These are phyloP conservation scores for Microdochium paspali DNA, from an alignment of 2,329 filamentous ascomycete species.

Conservation along the genomic window DNA sequence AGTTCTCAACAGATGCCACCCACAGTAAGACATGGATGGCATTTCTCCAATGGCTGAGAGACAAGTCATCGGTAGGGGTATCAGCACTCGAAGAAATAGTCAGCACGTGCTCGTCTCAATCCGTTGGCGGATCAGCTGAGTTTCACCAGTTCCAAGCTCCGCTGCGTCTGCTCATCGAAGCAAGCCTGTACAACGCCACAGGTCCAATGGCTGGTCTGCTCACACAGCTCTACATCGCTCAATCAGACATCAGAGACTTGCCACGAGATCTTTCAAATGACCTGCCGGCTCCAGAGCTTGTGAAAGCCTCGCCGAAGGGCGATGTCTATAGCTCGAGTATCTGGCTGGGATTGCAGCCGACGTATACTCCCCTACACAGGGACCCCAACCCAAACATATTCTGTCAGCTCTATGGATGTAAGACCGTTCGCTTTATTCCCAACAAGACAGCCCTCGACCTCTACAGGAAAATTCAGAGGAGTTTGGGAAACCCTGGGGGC, in stretches of 20 bases:
- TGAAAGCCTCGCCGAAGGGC: constrained; percentile 56
- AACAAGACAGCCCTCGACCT: constrained; percentile 54
- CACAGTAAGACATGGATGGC: neutral
- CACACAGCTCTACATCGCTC: constrained; percentile 70
- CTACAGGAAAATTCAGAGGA: constrained; percentile 43
- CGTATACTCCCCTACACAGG: constrained; percentile 81
- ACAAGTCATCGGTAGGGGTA: constrained; percentile 2
- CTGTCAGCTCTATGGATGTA: constrained; percentile 67
- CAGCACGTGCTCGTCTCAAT: constrained; percentile 7
- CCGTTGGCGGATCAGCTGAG: constrained; percentile 7
- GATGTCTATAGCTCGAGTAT: constrained; percentile 83
- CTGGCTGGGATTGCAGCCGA: constrained; percentile 82
- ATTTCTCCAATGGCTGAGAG: constrained; percentile 9
- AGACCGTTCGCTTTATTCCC: constrained; percentile 61
- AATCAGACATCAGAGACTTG: constrained; percentile 63
- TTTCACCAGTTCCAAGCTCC: constrained; percentile 53
- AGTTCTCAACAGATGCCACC: constrained; percentile 6
- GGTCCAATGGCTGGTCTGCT: constrained; percentile 7
- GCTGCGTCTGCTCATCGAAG: constrained; percentile 54
- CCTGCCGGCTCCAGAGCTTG: constrained; percentile 56
- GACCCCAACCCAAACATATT: constrained; percentile 95
- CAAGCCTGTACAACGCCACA: constrained; percentile 34
- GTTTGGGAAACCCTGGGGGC: constrained; percentile 24
- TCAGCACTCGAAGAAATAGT: constrained; percentile 14
- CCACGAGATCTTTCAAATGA: constrained; percentile 54